Evolutionary conservation across 163 green algal genomes (phyloP).

Genomic region (Scenedesmus sp.): DNA sequence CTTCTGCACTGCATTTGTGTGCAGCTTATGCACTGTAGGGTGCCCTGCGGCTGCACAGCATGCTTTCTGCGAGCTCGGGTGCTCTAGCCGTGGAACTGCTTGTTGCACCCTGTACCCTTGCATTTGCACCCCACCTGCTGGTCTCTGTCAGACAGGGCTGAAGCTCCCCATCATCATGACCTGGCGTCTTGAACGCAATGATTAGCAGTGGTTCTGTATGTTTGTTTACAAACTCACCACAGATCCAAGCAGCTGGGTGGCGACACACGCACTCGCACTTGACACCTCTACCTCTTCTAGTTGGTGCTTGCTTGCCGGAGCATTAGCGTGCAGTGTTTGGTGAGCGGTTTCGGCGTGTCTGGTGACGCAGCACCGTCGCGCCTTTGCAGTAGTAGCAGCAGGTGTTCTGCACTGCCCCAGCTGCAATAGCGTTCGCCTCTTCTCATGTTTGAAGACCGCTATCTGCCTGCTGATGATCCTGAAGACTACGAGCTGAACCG

Average conservation of each 20-base stretch:
- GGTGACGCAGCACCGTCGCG: not conserved
- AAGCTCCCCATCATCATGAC: not conserved
- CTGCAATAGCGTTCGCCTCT: not conserved
- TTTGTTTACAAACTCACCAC: not conserved
- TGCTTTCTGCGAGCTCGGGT: not conserved
- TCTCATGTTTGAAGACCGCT: constrained; percentile 45
- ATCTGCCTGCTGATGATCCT: constrained; percentile 41
- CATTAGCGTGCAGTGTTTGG: constrained; percentile 22
- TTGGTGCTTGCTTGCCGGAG: constrained; percentile 7
- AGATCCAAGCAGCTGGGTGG: not conserved
- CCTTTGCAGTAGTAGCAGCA: not conserved
- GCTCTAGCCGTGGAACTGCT: not conserved
- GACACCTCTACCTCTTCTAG: not conserved
- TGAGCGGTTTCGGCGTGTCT: constrained; percentile 3
- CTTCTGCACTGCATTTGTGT: no score
- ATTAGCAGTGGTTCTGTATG: not conserved
- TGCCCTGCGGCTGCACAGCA: not conserved
- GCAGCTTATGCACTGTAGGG: no score
- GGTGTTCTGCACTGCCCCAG: not conserved
- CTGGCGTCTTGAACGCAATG: not conserved
- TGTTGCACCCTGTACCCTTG: not conserved
- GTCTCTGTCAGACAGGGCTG: not conserved
- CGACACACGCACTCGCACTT: not conserved
- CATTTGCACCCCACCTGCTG: not conserved
- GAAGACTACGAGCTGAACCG: constrained; percentile 44